Conservation (phyloP, 805 yeast genomes). For the Komagataella populi region DNA sequence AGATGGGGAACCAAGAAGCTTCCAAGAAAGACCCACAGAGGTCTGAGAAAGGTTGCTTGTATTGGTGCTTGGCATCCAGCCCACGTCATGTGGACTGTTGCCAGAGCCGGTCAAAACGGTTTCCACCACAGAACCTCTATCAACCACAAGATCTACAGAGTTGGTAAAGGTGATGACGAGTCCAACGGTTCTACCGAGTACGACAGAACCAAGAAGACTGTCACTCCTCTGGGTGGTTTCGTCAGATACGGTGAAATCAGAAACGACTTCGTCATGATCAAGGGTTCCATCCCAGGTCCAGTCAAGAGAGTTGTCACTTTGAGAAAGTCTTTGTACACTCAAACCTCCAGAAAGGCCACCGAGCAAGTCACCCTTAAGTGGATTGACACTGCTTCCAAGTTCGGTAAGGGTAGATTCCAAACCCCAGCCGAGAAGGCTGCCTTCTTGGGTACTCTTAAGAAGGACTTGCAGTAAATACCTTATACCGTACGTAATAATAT, state of each 20-base stretch:
- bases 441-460: conserved; percentile 99
- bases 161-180: conserved; percentile 94
- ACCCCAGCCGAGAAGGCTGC: conserved; percentile 99
- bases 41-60: conserved; percentile 99
- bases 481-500: conserved; percentile 1
- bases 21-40: conserved; percentile 99
- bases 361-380: conserved; percentile 96
- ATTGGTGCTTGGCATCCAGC: conserved; percentile 99
- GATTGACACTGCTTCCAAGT: conserved; percentile 99
- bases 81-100: conserved; percentile 99
- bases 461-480: conserved; percentile 50
- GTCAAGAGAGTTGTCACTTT: conserved; percentile 98
- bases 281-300: conserved; percentile 99
- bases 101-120: conserved; percentile 99
- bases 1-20: conserved; percentile 99
- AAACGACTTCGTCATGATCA: conserved; percentile 94
- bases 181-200: conserved; percentile 90
- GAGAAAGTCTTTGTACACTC: conserved; percentile 96
- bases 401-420: conserved; percentile 99
- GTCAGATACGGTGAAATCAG: conserved; percentile 97
- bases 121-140: conserved; percentile 99
- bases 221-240: conserved; percentile 99
- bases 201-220: conserved; percentile 99
- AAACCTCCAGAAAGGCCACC: conserved; percentile 94
- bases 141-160: conserved; percentile 99